Evolutionary conservation across 441 rosid species (phyloP).

Genomic region (Hura crepitans): DNA sequence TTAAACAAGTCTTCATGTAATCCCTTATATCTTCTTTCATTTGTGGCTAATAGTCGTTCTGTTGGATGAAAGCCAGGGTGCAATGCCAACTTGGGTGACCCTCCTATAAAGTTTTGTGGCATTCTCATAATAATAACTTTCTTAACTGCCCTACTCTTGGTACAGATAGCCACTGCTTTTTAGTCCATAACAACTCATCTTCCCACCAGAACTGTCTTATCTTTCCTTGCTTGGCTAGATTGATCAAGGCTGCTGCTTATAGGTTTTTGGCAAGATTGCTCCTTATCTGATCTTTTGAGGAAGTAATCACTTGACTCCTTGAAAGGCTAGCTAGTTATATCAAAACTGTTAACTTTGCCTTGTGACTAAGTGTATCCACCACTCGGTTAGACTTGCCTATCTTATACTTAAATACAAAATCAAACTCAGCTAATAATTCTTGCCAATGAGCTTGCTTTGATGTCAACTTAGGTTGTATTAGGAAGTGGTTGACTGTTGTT

Average conservation of each 20-base stretch:
- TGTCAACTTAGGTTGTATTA: background rate
- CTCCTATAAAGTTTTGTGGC: background rate
- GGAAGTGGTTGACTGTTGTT: too few species aligned
- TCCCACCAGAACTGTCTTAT: background rate
- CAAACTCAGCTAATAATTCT: background rate
- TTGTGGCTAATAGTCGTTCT: background rate
- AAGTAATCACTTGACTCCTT: background rate
- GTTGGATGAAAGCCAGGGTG: background rate
- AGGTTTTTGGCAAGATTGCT: background rate
- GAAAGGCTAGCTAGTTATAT: background rate
- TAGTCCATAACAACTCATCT: background rate
- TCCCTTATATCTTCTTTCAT: background rate
- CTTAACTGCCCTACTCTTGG: background rate
- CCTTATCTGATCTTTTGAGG: fast-evolving
- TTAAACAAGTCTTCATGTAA: background rate
- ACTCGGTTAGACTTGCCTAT: background rate
- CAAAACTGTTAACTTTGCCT: background rate
- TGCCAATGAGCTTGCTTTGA: background rate
- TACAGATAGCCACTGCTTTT: background rate
- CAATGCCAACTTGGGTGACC: too few species aligned
- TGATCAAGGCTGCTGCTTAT: fast-evolving
- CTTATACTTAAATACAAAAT: background rate
- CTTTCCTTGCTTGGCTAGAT: background rate
- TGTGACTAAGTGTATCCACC: background rate
- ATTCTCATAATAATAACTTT: background rate